Evolutionary conservation across 2,329 filamentous ascomycete species (phyloP), one percentile per base, ranked within the genome.

Genomic region (Juglanconis sp.): DNA sequence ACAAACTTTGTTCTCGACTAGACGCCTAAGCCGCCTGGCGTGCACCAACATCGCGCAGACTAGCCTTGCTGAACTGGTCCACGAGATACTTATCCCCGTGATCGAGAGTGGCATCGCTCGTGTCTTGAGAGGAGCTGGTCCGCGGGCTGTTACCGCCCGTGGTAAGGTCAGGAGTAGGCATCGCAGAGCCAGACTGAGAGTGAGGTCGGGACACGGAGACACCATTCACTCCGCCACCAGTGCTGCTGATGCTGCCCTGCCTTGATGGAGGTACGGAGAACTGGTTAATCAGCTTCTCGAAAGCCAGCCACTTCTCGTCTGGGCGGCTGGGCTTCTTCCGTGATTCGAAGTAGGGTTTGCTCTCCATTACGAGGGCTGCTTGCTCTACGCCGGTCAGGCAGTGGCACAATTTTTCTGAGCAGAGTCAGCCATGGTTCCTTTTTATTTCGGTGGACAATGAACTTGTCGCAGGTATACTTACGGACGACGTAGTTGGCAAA

Each of bases 401-500:
- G 7, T 77, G 80, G 38, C 96, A 79, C 5, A 97, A 81, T 77
- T 93, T 96, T 77, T 97, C 92, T 96, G 70, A 36, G 38, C 60
- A 30, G 11, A 71, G 72, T 71, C 64, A 71, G 65, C 24, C 34
- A 9, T 2, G 31, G 10, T 32, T 24, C 13, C 7, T 2, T 11
- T 1, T 3, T 7, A 5, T 24, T 24, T 24, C 17, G 17, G 38
- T 35, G 11, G 53, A 48, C 10, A 30, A n/a, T 17, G 13, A 24
- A 31, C 13, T 11, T 9, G 9, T 17, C 30, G 40, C n/a, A 35
- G 11, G 8, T 17, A 9, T 50, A 32, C 92, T 86, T 85, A 96
- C 92, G 94, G 63, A 98, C 89, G 5, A 98, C 94, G 71, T 98
- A 99, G 73, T 99, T 99, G 62, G 91, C 95, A 72, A 88, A 98